These are phyloP conservation scores for Setaria viridis DNA, from an alignment of 202 grass and related monocot species.

Conservation along the genomic window DNA sequence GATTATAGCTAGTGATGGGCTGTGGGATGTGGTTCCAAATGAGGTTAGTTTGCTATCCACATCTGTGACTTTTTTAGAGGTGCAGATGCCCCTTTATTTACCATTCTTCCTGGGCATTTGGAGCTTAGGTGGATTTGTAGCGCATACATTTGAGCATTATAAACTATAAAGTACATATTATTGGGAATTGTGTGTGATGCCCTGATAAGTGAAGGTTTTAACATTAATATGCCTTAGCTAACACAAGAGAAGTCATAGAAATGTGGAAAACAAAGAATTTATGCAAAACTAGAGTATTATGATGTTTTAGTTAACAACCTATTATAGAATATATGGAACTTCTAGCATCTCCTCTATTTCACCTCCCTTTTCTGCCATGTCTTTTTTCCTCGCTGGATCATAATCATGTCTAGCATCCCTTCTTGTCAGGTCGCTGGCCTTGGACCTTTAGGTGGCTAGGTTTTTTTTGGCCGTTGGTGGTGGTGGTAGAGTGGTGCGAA, in stretches of 20 bases:
- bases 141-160: neutral
- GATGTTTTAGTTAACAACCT: neutral
- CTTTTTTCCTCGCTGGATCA: neutral
- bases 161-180: neutral
- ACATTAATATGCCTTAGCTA: neutral
- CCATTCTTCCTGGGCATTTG: neutral
- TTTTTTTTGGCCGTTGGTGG: no score
- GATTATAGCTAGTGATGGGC: constrained; percentile 94
- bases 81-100: neutral
- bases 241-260: neutral
- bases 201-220: constrained; percentile 7
- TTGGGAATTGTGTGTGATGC: neutral
- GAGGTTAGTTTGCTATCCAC: constrained; percentile 65
- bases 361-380: neutral
- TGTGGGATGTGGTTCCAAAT: constrained; percentile 94
- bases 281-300: neutral
- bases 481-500: no score
- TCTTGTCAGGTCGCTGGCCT: no score
- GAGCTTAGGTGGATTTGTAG: constrained; percentile 7
- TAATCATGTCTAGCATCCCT: no score
- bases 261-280: neutral
- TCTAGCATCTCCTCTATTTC: neutral
- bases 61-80: constrained; percentile 30
- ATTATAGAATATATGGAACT: neutral
- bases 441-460: no score